A percentile compares a stretch with the other conserved stretches of the same genome.
Evolutionary conservation across 1,284 basidiomycete genomes (phyloP).

Genomic region (Irpex rosettiformis): DNA sequence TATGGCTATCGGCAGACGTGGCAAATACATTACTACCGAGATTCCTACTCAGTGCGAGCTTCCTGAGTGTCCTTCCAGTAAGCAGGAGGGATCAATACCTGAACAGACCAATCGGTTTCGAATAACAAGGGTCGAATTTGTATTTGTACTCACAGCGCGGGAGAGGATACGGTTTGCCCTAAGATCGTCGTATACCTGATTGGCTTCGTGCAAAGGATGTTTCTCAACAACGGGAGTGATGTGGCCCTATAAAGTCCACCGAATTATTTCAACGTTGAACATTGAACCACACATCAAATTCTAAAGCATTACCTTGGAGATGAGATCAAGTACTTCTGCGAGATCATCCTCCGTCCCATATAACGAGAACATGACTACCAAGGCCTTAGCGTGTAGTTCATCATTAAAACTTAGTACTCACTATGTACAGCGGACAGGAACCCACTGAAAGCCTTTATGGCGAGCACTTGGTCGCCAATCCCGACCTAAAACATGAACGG

Average conservation of each 20-base stretch:
- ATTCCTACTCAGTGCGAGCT: too few species aligned
- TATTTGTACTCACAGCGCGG: not conserved
- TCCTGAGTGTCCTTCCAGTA: not conserved
- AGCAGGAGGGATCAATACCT: not conserved
- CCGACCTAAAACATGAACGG: conserved; percentile 1
- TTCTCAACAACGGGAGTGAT: conserved; percentile 9
- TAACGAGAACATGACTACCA: not conserved
- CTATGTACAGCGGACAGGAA: not conserved
- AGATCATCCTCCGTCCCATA: conserved; percentile 6
- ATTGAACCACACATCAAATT: not conserved
- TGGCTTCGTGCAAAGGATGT: conserved; percentile 8
- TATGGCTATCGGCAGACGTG: too few species aligned
- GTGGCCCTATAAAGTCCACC: conserved; percentile 4
- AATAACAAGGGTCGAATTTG: not conserved
- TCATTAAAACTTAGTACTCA: not conserved
- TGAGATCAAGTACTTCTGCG: conserved; percentile 9
- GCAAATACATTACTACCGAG: too few species aligned
- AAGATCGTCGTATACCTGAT: conserved; percentile 9
- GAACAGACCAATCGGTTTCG: not conserved
- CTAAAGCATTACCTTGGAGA: conserved; percentile 5
- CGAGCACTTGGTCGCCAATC: not conserved
- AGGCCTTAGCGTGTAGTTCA: not conserved
- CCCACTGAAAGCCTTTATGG: not conserved
- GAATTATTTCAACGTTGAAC: too few species aligned
- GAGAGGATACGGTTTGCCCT: not conserved